Base-by-base conservation (phyloP, 208 protist genomes). In the Perkinsela sp. region DNA sequence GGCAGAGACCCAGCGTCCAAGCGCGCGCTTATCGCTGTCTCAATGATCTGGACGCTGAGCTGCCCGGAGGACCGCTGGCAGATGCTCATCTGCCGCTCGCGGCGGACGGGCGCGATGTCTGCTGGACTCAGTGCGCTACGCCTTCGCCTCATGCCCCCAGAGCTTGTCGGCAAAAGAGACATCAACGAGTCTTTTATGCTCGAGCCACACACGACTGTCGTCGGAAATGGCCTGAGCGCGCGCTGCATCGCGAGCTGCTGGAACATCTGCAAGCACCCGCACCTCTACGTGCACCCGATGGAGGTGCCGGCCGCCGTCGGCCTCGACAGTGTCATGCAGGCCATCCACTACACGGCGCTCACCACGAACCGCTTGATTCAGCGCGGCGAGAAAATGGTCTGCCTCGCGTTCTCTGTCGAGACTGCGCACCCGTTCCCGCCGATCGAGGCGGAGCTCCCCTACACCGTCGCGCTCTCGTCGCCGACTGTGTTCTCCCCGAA, bases 41-140 rank as follows among this genome's bases (percentile, higher is more conserved):
- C 82, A 31, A 80, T 79, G 71, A 82, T 88, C 29, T 80, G 87
- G 69, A 83, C 83, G 13, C 88, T 89, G 72, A 83, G 82, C 67
- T 86, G 82, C 32, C 88, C 82, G 82, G 88, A 89, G 68, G 79
- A 88, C 74, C 83, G 85, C 30, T 85, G 86, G 74, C 79, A 82
- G 32, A 91, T 91, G 85, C 77, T 91, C 29, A 88, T 83, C 83
- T 82, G 88, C 74, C 85, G 85, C 22, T 84, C 83, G 0, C 76
- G 85, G 22, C 81, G 85, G 67, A 83, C 87, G 31, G 85, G 85
- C 29, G 85, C 83, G 1, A 68, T 91, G 76, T 83, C 88, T 74
- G 80, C 77, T 66, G 76, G 82, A 70, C 77, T 91, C 70, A 83
- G 83, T 69, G 81, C 80, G 40, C 70, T 88, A 79, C 70, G 72